These are phyloP conservation scores for Gigaspora rosea DNA, from an alignment of 192 early-diverging fungal genomes.

Conservation along the genomic window DNA sequence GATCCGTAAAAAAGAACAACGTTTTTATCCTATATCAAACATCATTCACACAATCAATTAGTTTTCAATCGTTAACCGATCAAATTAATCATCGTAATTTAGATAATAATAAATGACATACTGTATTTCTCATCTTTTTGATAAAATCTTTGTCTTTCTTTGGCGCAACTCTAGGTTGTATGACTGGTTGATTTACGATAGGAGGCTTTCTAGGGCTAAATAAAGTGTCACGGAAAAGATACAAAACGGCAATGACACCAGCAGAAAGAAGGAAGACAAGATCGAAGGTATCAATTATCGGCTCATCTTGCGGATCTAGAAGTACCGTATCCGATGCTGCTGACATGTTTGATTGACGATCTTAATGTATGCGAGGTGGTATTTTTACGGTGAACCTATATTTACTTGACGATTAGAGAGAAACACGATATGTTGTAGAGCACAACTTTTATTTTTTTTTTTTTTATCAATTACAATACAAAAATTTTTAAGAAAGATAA, in stretches of 20 bases:
- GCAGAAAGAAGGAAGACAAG: neutral
- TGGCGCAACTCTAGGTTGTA: conserved; percentile 18
- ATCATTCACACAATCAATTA: neutral
- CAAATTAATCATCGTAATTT: neutral
- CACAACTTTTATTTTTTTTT: no score
- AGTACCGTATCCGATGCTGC: no score
- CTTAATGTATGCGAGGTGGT: no score
- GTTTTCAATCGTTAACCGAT: neutral
- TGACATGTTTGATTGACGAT: no score
- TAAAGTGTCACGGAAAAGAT: conserved; percentile 4
- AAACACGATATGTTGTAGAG: no score
- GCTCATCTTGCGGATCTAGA: neutral
- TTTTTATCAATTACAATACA: no score
- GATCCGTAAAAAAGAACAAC: conserved; percentile 94
- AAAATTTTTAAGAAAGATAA: no score
- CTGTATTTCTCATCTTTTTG: conserved; percentile 57
- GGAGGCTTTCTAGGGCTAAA: neutral
- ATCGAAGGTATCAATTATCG: conserved; percentile 24
- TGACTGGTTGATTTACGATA: no score
- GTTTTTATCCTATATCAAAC: conserved; percentile 59
- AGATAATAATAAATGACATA: conserved; percentile 22
- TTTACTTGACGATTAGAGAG: no score
- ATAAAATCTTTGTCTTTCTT: conserved; percentile 56
- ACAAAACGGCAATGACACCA: neutral
- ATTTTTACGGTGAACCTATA: no score